Evolutionary conservation across 345 rosid species (phyloP).

Genomic region (Carallia pectinifolia): DNA sequence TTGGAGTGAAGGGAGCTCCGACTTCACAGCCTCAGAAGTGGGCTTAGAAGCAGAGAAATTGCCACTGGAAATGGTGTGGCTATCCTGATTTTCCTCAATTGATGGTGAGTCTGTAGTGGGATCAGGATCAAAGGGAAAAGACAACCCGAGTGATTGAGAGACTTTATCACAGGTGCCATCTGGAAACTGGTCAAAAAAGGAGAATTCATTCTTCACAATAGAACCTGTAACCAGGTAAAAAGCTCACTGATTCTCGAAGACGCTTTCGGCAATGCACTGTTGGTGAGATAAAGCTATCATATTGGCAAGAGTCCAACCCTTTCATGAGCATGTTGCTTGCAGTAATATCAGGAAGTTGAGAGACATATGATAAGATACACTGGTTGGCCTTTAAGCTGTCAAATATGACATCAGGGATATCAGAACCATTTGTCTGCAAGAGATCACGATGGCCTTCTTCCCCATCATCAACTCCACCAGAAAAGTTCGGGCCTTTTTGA

Average conservation of each 20-base stretch:
- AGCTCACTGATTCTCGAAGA: conserved; percentile 51
- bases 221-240: conserved; percentile 41
- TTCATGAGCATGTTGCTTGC: conserved; percentile 57
- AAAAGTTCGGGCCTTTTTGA: conserved; percentile 42
- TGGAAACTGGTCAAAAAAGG: conserved; percentile 50
- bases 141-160: conserved; percentile 42
- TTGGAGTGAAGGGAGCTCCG: conserved; percentile 99
- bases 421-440: conserved; percentile 51
- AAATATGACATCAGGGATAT: conserved; percentile 63
- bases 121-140: conserved; percentile 58
- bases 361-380: conserved; percentile 48
- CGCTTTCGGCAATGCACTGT: conserved; percentile 55
- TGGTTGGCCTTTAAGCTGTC: conserved; percentile 60
- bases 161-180: conserved; percentile 41
- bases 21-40: conserved; percentile 75
- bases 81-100: conserved; percentile 54
- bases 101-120: conserved; percentile 41
- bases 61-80: conserved; percentile 88
- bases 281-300: conserved; percentile 54
- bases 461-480: conserved; percentile 32
- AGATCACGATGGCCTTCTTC: conserved; percentile 54
- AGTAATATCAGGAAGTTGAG: conserved; percentile 63
- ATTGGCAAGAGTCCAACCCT: conserved; percentile 57
- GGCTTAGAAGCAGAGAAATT: conserved; percentile 86
- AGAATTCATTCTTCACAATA: conserved; percentile 46